These are phyloP conservation scores for Eutypa lata DNA, from an alignment of 2,329 filamentous ascomycete species.

Conservation along the genomic window DNA sequence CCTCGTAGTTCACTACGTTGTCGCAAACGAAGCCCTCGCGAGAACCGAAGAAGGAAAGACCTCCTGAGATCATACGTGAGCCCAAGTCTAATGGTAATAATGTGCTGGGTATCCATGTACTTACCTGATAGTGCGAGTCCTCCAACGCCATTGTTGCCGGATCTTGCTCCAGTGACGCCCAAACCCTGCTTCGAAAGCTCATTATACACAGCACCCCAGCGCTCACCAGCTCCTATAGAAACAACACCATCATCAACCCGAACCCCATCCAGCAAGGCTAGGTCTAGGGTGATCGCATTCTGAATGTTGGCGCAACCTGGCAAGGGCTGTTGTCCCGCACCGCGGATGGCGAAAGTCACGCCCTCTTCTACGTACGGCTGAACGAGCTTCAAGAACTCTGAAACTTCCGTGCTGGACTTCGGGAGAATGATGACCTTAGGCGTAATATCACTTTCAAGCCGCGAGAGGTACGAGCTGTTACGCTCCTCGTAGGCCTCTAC, in stretches of 20 bases:
- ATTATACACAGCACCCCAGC: constrained; percentile 6
- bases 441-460: no score
- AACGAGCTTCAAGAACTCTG: background rate
- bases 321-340: background rate
- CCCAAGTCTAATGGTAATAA: background rate
- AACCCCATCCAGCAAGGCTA: background rate
- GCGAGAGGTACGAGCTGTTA: no score
- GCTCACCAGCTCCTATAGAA: constrained; percentile 5
- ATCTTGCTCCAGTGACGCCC: background rate
- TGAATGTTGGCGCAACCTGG: background rate
- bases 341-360: background rate
- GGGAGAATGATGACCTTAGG: no score
- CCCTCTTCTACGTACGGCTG: background rate
- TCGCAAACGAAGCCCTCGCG: constrained; percentile 5
- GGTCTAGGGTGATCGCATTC: background rate
- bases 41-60: constrained; percentile 1
- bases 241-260: background rate
- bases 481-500: no score
- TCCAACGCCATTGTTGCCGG: background rate
- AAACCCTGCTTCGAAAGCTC: background rate
- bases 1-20: constrained; percentile 3
- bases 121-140: constrained; percentile 2
- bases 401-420: background rate
- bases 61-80: background rate
- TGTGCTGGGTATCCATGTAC: background rate